phyloP scores from a whole-genome alignment of 352 stramenopile species.

The Phytophthora pseudosyringae region DNA sequence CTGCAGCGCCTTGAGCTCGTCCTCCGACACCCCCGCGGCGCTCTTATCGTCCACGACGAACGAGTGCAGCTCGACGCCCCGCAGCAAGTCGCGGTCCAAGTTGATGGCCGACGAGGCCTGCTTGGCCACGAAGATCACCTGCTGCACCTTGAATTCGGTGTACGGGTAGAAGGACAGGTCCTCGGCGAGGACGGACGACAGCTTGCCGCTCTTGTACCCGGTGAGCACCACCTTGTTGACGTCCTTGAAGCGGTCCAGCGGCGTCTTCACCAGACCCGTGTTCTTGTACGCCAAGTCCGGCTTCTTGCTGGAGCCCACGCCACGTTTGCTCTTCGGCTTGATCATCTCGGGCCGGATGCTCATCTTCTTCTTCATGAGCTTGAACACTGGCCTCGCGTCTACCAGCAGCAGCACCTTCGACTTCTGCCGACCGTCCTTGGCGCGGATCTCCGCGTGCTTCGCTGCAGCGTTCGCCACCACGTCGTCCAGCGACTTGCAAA shows the following conservation, averaged over 20 bases:
- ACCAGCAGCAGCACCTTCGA: conserved; percentile 69
- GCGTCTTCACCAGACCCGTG: conserved; percentile 73
- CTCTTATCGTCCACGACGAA: conserved; percentile 61
- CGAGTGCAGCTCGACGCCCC: conserved; percentile 52
- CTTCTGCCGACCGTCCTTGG: conserved; percentile 68
- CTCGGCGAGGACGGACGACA: conserved; percentile 67
- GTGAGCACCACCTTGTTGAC: conserved; percentile 65
- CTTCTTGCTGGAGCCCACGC: conserved; percentile 69
- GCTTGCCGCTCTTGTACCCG: conserved; percentile 66
- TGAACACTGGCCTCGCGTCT: conserved; percentile 59
- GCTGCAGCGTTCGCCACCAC: conserved; percentile 45
- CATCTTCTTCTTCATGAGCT: conserved; percentile 67
- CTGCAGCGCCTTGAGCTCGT: conserved; percentile 44
- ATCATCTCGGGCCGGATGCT: conserved; percentile 58
- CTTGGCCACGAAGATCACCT: conserved; percentile 73
- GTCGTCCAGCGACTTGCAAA: conserved; percentile 61
- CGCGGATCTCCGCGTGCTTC: conserved; percentile 59
- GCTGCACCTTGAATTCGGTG: conserved; percentile 54
- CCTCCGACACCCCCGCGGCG: conserved; percentile 29
- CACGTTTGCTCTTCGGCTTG: conserved; percentile 61
- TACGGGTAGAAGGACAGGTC: conserved; percentile 74
- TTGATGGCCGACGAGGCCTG: conserved; percentile 45
- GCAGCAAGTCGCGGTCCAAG: conserved; percentile 53
- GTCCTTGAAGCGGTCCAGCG: conserved; percentile 70
- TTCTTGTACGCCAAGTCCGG: conserved; percentile 61